A percentile compares a stretch with the other conserved stretches of the same genome.
These are phyloP conservation scores for Sinapis alba DNA, from an alignment of 441 rosid species.

Conservation along the genomic window DNA sequence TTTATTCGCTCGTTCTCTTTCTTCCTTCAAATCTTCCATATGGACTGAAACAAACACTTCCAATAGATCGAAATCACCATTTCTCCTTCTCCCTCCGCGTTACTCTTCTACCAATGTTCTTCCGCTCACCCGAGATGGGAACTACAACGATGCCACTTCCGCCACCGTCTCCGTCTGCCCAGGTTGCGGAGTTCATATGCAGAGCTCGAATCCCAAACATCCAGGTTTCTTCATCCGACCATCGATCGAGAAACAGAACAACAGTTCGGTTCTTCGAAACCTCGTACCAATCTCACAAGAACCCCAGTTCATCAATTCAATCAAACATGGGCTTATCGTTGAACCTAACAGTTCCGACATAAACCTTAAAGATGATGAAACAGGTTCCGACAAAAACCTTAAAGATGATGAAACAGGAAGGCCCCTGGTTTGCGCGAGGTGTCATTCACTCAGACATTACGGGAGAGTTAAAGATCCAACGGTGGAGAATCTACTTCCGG, in stretches of 20 bases:
- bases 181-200: slow-evolving; percentile 91
- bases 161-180: slow-evolving; percentile 65
- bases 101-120: slow-evolving; percentile 34
- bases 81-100: slow-evolving; percentile 27
- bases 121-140: slow-evolving; percentile 73
- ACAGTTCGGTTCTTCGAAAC: slow-evolving; percentile 36
- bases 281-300: slow-evolving; percentile 60
- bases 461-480: slow-evolving; percentile 86
- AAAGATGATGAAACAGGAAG: slow-evolving; percentile 36
- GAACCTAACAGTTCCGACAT: slow-evolving; percentile 30
- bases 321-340: slow-evolving; percentile 59
- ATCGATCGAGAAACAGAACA: slow-evolving; percentile 40
- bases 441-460: slow-evolving; percentile 87
- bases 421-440: slow-evolving; percentile 80
- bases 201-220: slow-evolving; percentile 59
- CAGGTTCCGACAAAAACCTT: slow-evolving; percentile 7
- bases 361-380: slow-evolving; percentile 37
- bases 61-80: background rate
- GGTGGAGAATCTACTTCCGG: slow-evolving; percentile 87
- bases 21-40: slow-evolving; percentile 24
- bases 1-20: slow-evolving; percentile 30
- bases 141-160: slow-evolving; percentile 63
- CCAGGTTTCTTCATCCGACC: slow-evolving; percentile 83
- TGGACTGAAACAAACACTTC: slow-evolving; percentile 7
- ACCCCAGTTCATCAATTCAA: slow-evolving; percentile 53